Base-by-base conservation (phyloP, 192 early-diverging fungal genomes). In the Mortierella hygrophila region DNA sequence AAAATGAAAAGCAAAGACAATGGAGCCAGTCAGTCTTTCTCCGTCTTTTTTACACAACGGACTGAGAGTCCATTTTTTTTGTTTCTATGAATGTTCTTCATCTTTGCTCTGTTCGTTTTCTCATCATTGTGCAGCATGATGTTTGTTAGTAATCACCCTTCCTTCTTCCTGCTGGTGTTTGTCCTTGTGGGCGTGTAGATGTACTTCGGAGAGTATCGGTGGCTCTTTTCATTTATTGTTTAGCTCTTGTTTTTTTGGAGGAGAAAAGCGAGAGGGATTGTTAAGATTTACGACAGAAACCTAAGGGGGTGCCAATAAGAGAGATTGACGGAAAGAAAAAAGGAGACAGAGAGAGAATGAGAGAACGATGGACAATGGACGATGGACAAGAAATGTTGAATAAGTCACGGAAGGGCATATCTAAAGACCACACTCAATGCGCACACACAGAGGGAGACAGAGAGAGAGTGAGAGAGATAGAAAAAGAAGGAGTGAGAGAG, bases 11-110 rank as follows among this genome's bases (percentile, higher is more conserved):
- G 26, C 29, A 8, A 65, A 35, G 26, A 3, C 29, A 23, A 26
- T 65, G 11, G 26, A 1, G 4, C 13, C 60, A 0, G 0, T n/a
- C 60, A 0, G 23, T n/a, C 23, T 65, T 65, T 32, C 11, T 57
- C n/a, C n/a, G 55, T 57, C 44, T 57, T 57, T 57, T 54, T 54
- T 18, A 57, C n/a, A 3, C 54, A 44, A 74, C 72, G 72, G 77
- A 79, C 35, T 79, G 77, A 79, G 68, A 79, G 77, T 79, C 77
- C 47, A 79, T 72, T 23, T 60, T 79, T 71, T 57, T 3, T 11
- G 9, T 32, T 65, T 65, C 29, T 32, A 29, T 32, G 10, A 26
- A 29, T 65, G 60, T 13, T 65, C 37, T 20, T 2, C 15, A 71
- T n/a, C 69, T 69, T 71, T 32, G 40, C 49, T 72, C 47, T 32